Percentiles rank a stretch among this genome's conserved stretches.
Conservation (phyloP, 305 asterid genomes). For the Fraxinus platypoda region DNA sequence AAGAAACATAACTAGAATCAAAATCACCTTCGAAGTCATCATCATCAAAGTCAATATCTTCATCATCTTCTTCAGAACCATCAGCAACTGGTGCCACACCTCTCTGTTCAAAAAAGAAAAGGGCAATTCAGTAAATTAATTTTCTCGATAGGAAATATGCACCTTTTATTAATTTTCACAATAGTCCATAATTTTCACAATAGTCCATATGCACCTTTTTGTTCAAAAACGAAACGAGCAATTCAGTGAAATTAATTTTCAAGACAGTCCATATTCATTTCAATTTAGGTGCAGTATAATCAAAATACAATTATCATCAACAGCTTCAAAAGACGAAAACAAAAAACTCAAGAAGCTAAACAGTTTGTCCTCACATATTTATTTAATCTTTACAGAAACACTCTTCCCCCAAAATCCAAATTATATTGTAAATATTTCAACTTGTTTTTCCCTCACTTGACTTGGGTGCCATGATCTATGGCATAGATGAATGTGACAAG, state of each 20-base stretch:
- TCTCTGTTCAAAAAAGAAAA: conserved; percentile 49
- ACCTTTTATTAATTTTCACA: conserved; percentile 45
- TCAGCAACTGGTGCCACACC: conserved; percentile 63
- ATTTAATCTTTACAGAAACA: background rate
- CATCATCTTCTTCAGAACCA: conserved; percentile 69
- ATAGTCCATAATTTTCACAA: background rate
- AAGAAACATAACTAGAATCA: conserved; percentile 13
- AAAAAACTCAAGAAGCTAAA: background rate
- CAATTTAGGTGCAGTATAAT: background rate
- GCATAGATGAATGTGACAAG: background rate
- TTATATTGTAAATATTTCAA: background rate
- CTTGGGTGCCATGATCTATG: background rate
- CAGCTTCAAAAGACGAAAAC: background rate
- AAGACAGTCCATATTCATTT: background rate
- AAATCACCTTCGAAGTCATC: conserved; percentile 76
- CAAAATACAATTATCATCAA: background rate
- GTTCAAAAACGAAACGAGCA: conserved; percentile 25
- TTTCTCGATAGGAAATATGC: background rate
- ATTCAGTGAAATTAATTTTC: conserved; percentile 4
- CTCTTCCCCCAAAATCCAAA: background rate
- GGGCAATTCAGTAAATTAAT: background rate
- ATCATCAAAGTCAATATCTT: conserved; percentile 86
- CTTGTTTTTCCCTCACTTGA: background rate
- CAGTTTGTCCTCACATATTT: background rate
- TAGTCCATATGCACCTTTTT: conserved; percentile 48